Percentiles rank a stretch among this genome's conserved stretches.
Evolutionary conservation across 495 filamentous ascomycete genomes (phyloP).

Genomic region (Penicillium chermesinum): DNA sequence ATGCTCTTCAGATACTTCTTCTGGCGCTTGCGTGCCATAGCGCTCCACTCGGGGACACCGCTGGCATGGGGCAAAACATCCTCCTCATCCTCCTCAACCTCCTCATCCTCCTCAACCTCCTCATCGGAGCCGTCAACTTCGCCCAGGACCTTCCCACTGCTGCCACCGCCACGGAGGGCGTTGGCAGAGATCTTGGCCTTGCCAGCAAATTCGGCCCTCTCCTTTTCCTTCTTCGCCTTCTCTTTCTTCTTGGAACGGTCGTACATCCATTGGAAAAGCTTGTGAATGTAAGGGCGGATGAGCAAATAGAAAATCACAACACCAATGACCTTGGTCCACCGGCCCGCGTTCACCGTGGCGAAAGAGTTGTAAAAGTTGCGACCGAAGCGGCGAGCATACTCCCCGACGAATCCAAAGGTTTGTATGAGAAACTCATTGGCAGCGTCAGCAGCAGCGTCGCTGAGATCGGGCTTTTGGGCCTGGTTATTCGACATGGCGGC

Average conservation of each 20-base stretch:
- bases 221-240: slow-evolving; percentile 43
- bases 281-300: slow-evolving; percentile 60
- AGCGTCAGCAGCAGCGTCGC: slow-evolving; percentile 26
- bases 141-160: slow-evolving; percentile 39
- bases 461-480: slow-evolving; percentile 13
- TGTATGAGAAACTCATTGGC: slow-evolving; percentile 33
- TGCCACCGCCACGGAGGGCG: slow-evolving; percentile 53
- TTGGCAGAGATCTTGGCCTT: slow-evolving; percentile 60
- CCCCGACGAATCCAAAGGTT: slow-evolving; percentile 25
- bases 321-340: slow-evolving; percentile 58
- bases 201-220: slow-evolving; percentile 28
- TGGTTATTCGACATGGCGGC: slow-evolving; percentile 3
- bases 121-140: slow-evolving; percentile 45
- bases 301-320: slow-evolving; percentile 59
- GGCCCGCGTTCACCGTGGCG: slow-evolving; percentile 45
- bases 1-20: slow-evolving; percentile 51
- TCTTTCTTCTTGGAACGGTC: slow-evolving; percentile 52
- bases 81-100: slow-evolving; percentile 60
- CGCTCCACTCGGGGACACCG: slow-evolving; percentile 46
- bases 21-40: slow-evolving; percentile 57
- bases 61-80: slow-evolving; percentile 38
- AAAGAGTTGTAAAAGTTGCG: slow-evolving; percentile 54
- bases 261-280: slow-evolving; percentile 47
- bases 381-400: slow-evolving; percentile 33
- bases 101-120: slow-evolving; percentile 40